Conservation (phyloP, 768 basidiomycete species). For the Sutorius australiensis region DNA sequence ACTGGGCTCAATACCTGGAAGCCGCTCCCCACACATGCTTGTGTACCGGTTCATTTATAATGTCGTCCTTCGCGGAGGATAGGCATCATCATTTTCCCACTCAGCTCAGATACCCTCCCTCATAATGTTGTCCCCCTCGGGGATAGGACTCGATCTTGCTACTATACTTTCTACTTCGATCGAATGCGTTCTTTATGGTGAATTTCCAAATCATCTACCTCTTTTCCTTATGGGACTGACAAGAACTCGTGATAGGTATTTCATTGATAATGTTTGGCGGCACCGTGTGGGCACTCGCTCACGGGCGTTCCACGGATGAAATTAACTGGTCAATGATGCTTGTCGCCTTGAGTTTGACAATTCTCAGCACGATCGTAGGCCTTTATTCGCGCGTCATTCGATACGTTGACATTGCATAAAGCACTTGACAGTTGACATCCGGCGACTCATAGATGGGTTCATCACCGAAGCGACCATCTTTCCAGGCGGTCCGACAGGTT, state of each 20-base stretch:
- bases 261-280: constrained; percentile 20
- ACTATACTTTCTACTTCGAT: constrained; percentile 16
- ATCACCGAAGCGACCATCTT: constrained; percentile 13
- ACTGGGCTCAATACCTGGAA: background rate
- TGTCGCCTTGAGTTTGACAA: constrained; percentile 19
- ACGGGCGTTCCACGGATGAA: constrained; percentile 11
- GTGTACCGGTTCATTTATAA: background rate
- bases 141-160: constrained; percentile 8
- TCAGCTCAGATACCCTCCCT: background rate
- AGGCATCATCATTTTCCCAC: background rate
- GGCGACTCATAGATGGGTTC: constrained; percentile 27
- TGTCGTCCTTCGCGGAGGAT: background rate
- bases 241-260: constrained; percentile 10
- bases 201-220: background rate
- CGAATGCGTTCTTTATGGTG: constrained; percentile 25
- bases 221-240: background rate
- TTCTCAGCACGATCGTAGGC: constrained; percentile 21
- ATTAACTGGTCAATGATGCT: constrained; percentile 23
- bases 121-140: constrained; percentile 3
- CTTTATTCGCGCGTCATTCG: background rate
- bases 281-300: constrained; percentile 24
- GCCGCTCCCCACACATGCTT: background rate
- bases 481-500: constrained; percentile 26
- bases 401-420: constrained; percentile 6
- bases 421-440: constrained; percentile 24